A percentile compares a stretch with the other conserved stretches of the same genome.
These are phyloP conservation scores for Wickerhamomyces sp. DNA, from an alignment of 1,139 yeast species.

Conservation along the genomic window DNA sequence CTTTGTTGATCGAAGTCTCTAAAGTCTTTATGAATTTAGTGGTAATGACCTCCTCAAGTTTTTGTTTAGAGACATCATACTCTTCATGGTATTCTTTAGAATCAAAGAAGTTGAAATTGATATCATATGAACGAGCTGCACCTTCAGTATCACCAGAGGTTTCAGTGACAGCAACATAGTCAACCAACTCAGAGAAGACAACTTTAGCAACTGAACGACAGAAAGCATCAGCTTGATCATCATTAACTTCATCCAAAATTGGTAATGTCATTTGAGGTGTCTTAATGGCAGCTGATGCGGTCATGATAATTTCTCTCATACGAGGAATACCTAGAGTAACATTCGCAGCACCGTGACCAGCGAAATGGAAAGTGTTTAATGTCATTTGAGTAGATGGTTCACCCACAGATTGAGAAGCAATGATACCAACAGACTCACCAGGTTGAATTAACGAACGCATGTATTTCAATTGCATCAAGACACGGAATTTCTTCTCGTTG, in stretches of 20 bases:
- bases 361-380: constrained; percentile 97
- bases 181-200: constrained; percentile 82
- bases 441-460: constrained; percentile 95
- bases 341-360: constrained; percentile 99
- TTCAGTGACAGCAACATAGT: constrained; percentile 81
- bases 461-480: constrained; percentile 96
- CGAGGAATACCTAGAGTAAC: constrained; percentile 99
- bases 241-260: constrained; percentile 69
- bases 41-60: constrained; percentile 68
- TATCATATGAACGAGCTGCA: constrained; percentile 67
- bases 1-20: constrained; percentile 72
- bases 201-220: constrained; percentile 88
- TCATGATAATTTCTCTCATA: constrained; percentile 99
- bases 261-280: constrained; percentile 99
- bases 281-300: constrained; percentile 90
- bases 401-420: constrained; percentile 98
- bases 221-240: constrained; percentile 87
- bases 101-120: constrained; percentile 73
- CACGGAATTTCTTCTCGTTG: constrained; percentile 85
- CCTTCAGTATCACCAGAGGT: constrained; percentile 63
- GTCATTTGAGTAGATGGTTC: constrained; percentile 99
- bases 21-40: constrained; percentile 62
- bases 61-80: constrained; percentile 80
- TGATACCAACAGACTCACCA: constrained; percentile 97
- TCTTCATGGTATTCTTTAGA: constrained; percentile 76